Base-by-base conservation (phyloP, 202 grass and related monocot species). In the Carex sylvatica region DNA sequence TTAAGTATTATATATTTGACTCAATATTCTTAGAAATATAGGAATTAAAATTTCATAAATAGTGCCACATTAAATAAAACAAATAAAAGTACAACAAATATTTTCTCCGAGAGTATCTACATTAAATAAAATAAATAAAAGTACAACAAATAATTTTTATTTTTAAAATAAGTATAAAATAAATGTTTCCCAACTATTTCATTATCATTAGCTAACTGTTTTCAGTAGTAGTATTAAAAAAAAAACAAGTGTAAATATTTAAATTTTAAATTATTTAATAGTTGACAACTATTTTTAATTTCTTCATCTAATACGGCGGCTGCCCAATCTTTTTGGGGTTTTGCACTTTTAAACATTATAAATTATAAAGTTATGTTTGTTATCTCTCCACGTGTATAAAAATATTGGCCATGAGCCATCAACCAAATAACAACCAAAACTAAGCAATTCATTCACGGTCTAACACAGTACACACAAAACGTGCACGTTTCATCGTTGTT, bases 401-500 rank as follows among this genome's bases (percentile, higher is more conserved):
- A 24, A 54, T 24, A 26, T 33, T 14, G 23, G 31, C 5, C 5
- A 19, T 40, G 53, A 59, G 74, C 31, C 53, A 78, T 22, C 18
- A 78, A 78, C 52, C 15, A 78, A 78, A 18, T 30, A 78, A 60
- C 74, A 60, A 78, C 74, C 52, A 18, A 77, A 36, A 20, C 35
- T 35, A 58, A 58, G 52, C 51, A 33, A 56, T 20, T 60, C 18
- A n/a, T 38, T 60, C 53, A 59, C 30, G 74, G 53, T n/a, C 14
- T 54, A 52, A 28, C 23, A 53, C 13, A 59, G 74, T 60, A 38
- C 74, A 19, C 74, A 35, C 74, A 60, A 78, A 78, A 60, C 53
- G 74, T 59, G 74, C 74, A 78, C 53, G 74, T 60, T 78, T 78
- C 52, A 60, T 38, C 51, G 8, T 78, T 78, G 53, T 78, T 78